Evolutionary conservation across 305 asterid species (phyloP).

Genomic region (Fraxinus floribunda): DNA sequence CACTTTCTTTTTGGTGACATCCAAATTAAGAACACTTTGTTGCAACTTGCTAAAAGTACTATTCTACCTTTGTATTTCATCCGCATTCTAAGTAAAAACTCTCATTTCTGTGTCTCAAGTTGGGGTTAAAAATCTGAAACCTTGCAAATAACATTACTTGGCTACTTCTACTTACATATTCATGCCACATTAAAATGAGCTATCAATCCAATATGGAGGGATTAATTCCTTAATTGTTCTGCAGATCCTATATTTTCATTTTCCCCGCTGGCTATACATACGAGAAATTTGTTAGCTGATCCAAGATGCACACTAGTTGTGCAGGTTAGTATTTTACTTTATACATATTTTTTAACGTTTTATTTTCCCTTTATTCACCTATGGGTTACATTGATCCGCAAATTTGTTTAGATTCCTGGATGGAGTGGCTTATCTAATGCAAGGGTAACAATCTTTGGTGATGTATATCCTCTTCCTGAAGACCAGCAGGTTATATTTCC

Average conservation of each 20-base stretch:
- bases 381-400: constrained; percentile 21
- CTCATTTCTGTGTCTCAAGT: not conserved
- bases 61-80: not conserved
- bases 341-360: not conserved
- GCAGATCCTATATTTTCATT: constrained; percentile 93
- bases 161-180: not conserved
- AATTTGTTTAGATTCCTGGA: constrained; percentile 71
- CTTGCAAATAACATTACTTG: not conserved
- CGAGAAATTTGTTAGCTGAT: constrained; percentile 88
- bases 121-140: not conserved
- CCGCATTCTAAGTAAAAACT: not conserved
- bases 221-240: not conserved
- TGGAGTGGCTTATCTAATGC: constrained; percentile 99
- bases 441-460: constrained; percentile 92
- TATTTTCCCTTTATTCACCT: constrained; percentile 14
- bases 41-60: not conserved
- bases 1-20: not conserved
- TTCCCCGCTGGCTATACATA: constrained; percentile 97
- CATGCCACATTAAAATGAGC: not conserved
- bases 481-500: constrained; percentile 73
- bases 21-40: not conserved
- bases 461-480: constrained; percentile 84
- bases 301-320: constrained; percentile 91
- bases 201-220: not conserved
- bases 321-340: constrained; percentile 55